Base-by-base conservation (phyloP, 2,329 filamentous ascomycete species). In the Myriosclerotinia scirpicola region DNA sequence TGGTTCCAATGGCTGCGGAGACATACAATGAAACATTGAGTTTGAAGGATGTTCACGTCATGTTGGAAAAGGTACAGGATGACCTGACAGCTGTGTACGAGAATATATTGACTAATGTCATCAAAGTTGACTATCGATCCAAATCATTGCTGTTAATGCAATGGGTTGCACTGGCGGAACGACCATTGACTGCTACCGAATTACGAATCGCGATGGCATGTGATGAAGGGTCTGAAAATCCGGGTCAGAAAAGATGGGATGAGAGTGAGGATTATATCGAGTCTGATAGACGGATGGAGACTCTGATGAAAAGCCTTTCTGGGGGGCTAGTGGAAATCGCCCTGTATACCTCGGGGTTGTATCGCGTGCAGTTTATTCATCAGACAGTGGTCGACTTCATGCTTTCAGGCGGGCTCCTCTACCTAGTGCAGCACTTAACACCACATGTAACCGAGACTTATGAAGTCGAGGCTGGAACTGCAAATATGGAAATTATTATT, bases 291-390 rank as follows among this genome's bases (percentile, higher is more conserved):
- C 52, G 62, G 15, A 74, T 74, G 73, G 54, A 68, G 34, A 69
- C 26, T 38, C 40, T 73, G 26, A 60, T 66, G 0, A 71, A 60
- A 11, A 73, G 66, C 6, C 48, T 68, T 7, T 70, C 68, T 15
- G 69, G 69, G 2, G 71, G 69, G 3, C 53, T 73, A 2, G 60
- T 71, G 3, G 69, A 73, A 54, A 22, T 55, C 9, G 71, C 52
- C 38, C 9, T 53, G 8, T 52, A 62, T 7, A 52, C 59, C 17
- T 44, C 62, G 5, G 53, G 46, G 0, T 7, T 42, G 15, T 58
- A 58, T 26, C 74, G 67, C 0, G 76, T 80, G 17, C 79, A 80
- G 67, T 81, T 78, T 50, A 77, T 78, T 62, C 76, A 78, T 53
- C 75, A 77, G 66, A 76, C 74, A 7, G 71, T 80, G 63, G 69